Conservation (phyloP, 768 basidiomycete genomes). For the Boletus edulis region DNA sequence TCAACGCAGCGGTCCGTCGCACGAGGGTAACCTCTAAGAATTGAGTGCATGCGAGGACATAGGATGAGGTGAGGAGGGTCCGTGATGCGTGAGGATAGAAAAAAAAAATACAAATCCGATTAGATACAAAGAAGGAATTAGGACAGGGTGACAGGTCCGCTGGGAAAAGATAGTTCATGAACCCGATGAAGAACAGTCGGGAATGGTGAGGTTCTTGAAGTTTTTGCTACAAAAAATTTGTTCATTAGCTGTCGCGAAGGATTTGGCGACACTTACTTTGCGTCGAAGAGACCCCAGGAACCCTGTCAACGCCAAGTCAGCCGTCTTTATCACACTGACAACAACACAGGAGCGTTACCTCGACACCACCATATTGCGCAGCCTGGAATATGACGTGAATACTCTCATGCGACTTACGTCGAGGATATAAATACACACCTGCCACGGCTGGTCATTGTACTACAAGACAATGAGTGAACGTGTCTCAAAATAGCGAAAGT, state of each 20-base stretch:
- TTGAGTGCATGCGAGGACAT: not conserved
- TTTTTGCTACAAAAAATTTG: constrained; percentile 41
- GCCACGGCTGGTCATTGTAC: constrained; percentile 82
- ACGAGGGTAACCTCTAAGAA: not conserved
- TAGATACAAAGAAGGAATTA: constrained; percentile 14
- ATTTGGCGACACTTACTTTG: constrained; percentile 39
- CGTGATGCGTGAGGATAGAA: constrained; percentile 4
- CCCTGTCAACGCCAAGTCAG: constrained; percentile 29
- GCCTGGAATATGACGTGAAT: constrained; percentile 38
- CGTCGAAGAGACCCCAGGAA: constrained; percentile 67
- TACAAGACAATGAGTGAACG: constrained; percentile 24
- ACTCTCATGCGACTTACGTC: constrained; percentile 1
- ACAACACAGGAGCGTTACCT: constrained; percentile 32
- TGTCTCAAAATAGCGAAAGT: not conserved
- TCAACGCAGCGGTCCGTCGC: not conserved
- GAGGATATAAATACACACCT: constrained; percentile 40
- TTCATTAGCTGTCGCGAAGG: constrained; percentile 25
- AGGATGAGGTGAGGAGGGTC: not conserved
- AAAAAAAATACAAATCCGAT: constrained; percentile 18
- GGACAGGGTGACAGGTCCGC: constrained; percentile 3
- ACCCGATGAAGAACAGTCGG: constrained; percentile 41
- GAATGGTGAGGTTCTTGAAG: constrained; percentile 70
- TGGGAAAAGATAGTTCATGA: not conserved
- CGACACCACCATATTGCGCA: constrained; percentile 75
- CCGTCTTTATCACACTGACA: constrained; percentile 1